These are phyloP conservation scores for Kazachstania viticola DNA, from an alignment of 805 yeast genomes.

Conservation along the genomic window DNA sequence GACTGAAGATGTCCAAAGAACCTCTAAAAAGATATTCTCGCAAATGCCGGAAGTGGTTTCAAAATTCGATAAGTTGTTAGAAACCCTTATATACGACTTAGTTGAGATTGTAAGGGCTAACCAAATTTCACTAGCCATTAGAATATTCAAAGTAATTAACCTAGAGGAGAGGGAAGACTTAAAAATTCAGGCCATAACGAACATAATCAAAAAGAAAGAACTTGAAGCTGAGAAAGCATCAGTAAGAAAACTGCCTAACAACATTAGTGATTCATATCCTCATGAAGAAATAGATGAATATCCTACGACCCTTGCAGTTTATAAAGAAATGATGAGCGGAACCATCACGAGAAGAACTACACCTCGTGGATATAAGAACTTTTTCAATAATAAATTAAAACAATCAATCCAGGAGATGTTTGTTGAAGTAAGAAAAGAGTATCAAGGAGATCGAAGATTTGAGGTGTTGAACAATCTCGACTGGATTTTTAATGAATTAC, in stretches of 20 bases:
- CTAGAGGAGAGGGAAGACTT: slow-evolving; percentile 72
- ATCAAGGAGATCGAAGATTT: slow-evolving; percentile 37
- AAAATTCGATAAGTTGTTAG: slow-evolving; percentile 53
- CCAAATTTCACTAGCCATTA: slow-evolving; percentile 54
- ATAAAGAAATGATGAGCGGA: slow-evolving; percentile 32
- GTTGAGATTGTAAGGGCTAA: slow-evolving; percentile 65
- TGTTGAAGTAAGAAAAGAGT: slow-evolving; percentile 42
- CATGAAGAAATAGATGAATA: too few species aligned
- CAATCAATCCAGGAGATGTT: slow-evolving; percentile 57
- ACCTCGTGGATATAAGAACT: slow-evolving; percentile 48
- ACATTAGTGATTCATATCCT: slow-evolving; percentile 1
- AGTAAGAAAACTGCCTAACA: slow-evolving; percentile 19
- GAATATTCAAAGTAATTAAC: slow-evolving; percentile 68
- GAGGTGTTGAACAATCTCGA: slow-evolving; percentile 57
- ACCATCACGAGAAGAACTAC: slow-evolving; percentile 32
- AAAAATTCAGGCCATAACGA: slow-evolving; percentile 32
- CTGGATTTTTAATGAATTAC: slow-evolving; percentile 77
- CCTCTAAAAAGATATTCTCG: slow-evolving; percentile 37
- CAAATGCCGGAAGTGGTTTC: slow-evolving; percentile 29
- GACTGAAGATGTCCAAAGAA: slow-evolving; percentile 55
- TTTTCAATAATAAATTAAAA: slow-evolving; percentile 48
- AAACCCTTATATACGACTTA: slow-evolving; percentile 52
- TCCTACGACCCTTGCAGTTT: slow-evolving; percentile 24
- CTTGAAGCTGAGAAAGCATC: slow-evolving; percentile 19
- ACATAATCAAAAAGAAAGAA: slow-evolving; percentile 23